These are phyloP conservation scores for Colletotrichum salicis DNA, from an alignment of 2,329 filamentous ascomycete genomes.

Conservation along the genomic window DNA sequence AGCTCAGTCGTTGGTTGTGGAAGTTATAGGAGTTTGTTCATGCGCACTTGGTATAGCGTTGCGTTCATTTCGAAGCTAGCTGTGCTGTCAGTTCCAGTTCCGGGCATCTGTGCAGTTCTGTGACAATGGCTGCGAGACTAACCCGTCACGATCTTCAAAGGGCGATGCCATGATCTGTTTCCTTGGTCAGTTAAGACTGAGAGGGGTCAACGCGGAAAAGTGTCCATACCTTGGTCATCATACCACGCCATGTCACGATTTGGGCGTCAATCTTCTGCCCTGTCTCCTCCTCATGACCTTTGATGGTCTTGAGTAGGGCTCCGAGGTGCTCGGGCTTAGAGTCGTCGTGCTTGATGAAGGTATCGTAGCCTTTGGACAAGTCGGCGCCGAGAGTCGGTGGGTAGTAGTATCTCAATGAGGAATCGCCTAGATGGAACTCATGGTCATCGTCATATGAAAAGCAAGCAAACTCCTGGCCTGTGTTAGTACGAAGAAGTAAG, in stretches of 20 bases:
- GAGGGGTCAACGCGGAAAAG: not conserved
- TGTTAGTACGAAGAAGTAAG: not conserved
- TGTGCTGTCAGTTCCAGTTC: not conserved
- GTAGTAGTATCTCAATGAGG: constrained; percentile 89
- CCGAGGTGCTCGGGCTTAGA: constrained; percentile 87
- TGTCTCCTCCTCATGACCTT: constrained; percentile 75
- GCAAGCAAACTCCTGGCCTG: constrained; percentile 80
- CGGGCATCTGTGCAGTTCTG: not conserved
- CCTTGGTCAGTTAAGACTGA: not conserved
- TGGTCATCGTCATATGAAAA: constrained; percentile 95
- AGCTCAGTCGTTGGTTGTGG: constrained; percentile 31
- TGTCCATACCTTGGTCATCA: constrained; percentile 93
- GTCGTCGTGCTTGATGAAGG: constrained; percentile 85
- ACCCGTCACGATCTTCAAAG: constrained; percentile 85
- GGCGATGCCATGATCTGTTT: constrained; percentile 83
- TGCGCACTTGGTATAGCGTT: constrained; percentile 83
- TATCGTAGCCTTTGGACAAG: constrained; percentile 82
- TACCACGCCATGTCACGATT: constrained; percentile 92
- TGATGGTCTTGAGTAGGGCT: constrained; percentile 80
- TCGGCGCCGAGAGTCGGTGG: constrained; percentile 77
- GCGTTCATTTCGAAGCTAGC: constrained; percentile 96
- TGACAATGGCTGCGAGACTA: constrained; percentile 41
- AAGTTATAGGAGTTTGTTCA: constrained; percentile 5
- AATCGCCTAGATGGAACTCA: constrained; percentile 78
- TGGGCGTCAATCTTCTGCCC: constrained; percentile 78